phyloP scores from a whole-genome alignment of 2,329 filamentous ascomycete species.

The Incumbomyces delicatus region DNA sequence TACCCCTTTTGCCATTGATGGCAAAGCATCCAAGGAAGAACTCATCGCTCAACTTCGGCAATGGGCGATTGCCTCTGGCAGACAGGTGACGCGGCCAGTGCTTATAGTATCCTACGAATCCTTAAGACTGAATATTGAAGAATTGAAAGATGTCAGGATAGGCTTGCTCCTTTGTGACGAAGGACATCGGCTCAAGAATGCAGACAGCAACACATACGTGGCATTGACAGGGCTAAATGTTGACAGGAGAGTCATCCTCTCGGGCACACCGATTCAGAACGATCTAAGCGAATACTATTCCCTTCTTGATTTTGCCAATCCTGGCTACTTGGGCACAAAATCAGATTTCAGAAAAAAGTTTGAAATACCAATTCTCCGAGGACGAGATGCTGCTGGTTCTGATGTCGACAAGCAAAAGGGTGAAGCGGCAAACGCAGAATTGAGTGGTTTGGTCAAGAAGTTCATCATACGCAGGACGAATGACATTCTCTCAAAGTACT shows the following conservation, averaged over 20 bases:
- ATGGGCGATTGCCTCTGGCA: slow-evolving; percentile 88
- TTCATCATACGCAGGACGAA: slow-evolving; percentile 98
- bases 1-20: slow-evolving; percentile 89
- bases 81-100: slow-evolving; percentile 79
- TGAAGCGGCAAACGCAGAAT: slow-evolving; percentile 69
- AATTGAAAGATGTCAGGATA: slow-evolving; percentile 81
- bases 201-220: slow-evolving; percentile 88
- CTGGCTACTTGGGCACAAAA: slow-evolving; percentile 77
- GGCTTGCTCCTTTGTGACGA: slow-evolving; percentile 92
- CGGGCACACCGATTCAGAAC: slow-evolving; percentile 95
- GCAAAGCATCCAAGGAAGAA: slow-evolving; percentile 91
- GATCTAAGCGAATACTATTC: slow-evolving; percentile 97
- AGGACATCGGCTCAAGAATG: slow-evolving; percentile 92
- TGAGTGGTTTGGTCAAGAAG: slow-evolving; percentile 83
- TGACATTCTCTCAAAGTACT: slow-evolving; percentile 93
- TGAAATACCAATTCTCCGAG: slow-evolving; percentile 82
- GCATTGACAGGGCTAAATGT: slow-evolving; percentile 87
- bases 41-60: slow-evolving; percentile 81
- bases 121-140: slow-evolving; percentile 77
- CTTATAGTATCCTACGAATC: slow-evolving; percentile 98
- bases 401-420: slow-evolving; percentile 74
- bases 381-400: slow-evolving; percentile 80
- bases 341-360: slow-evolving; percentile 89
- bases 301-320: slow-evolving; percentile 92
- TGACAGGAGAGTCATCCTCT: slow-evolving; percentile 81